These are phyloP conservation scores for Tetrapisispora arboricola DNA, from an alignment of 805 yeast species.

Conservation along the genomic window DNA sequence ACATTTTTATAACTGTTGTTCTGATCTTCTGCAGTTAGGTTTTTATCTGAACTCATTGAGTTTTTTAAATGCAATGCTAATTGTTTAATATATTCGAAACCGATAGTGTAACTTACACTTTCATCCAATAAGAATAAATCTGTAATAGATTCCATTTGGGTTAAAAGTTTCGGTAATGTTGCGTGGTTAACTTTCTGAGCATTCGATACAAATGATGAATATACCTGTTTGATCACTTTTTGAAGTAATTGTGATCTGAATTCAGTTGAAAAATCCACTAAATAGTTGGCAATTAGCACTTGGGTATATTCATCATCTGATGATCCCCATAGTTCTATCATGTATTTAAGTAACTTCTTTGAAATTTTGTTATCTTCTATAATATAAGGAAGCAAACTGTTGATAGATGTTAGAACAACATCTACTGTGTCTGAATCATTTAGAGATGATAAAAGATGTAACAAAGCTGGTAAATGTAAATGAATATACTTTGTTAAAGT, in stretches of 20 bases:
- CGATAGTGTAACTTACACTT: constrained; percentile 67
- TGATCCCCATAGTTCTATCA: constrained; percentile 69
- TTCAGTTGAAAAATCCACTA: constrained; percentile 63
- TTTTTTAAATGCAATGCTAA: constrained; percentile 85
- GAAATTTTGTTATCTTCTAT: constrained; percentile 64
- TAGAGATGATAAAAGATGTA: constrained; percentile 60
- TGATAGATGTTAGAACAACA: constrained; percentile 72
- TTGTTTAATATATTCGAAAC: constrained; percentile 88
- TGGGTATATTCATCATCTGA: constrained; percentile 67
- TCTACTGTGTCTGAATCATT: constrained; percentile 60
- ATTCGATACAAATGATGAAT: constrained; percentile 68
- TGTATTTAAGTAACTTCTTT: constrained; percentile 57
- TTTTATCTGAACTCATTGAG: constrained; percentile 54
- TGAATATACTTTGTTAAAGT: constrained; percentile 59
- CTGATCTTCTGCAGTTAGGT: constrained; percentile 25
- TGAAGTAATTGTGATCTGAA: constrained; percentile 64
- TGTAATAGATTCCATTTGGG: constrained; percentile 40
- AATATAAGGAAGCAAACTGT: constrained; percentile 74
- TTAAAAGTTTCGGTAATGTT: constrained; percentile 54
- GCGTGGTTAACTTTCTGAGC: constrained; percentile 75
- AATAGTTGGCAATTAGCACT: constrained; percentile 77
- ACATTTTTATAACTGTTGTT: constrained; percentile 74
- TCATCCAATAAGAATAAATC: constrained; percentile 73
- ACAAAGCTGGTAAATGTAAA: constrained; percentile 59
- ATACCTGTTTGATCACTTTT: constrained; percentile 55